Conservation (phyloP, 495 filamentous ascomycete species). For the Hypoxylon rickii region DNA sequence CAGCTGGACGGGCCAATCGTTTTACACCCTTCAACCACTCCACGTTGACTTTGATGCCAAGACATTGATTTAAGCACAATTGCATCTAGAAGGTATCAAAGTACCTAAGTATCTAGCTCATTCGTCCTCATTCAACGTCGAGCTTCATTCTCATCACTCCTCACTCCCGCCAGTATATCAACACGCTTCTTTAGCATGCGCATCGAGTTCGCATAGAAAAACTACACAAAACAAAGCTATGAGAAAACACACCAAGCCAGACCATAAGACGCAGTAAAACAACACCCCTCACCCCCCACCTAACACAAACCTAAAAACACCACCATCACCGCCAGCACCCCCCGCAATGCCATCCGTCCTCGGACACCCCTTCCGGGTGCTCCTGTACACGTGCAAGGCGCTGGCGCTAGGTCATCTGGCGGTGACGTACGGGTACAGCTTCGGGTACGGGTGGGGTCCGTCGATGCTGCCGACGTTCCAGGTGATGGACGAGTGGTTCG, state of each 20-base stretch:
- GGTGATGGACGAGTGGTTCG: constrained; percentile 64
- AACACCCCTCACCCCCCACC: neutral
- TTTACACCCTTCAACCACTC: neutral
- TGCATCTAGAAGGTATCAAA: too few relatives aligned
- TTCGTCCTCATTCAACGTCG: too few relatives aligned
- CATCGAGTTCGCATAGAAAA: too few relatives aligned
- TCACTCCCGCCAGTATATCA: too few relatives aligned
- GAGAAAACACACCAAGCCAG: neutral
- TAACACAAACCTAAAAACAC: constrained; percentile 6
- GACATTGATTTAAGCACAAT: too few relatives aligned
- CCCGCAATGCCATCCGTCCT: constrained; percentile 19
- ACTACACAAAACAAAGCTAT: neutral
- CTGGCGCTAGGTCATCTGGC: constrained; percentile 62
- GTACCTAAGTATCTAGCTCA: too few relatives aligned
- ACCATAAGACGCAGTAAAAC: neutral
- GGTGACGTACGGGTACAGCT: constrained; percentile 55
- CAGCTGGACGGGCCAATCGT: neutral
- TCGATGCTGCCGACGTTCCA: constrained; percentile 83
- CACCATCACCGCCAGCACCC: neutral
- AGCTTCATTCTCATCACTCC: too few relatives aligned
- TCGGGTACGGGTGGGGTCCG: constrained; percentile 63
- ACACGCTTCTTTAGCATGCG: too few relatives aligned
- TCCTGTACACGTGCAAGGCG: constrained; percentile 47
- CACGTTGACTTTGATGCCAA: neutral
- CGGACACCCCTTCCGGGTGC: constrained; percentile 47